A percentile compares a stretch with the other conserved stretches of the same genome.
These are phyloP conservation scores for Truncatella angustata DNA, from an alignment of 2,329 filamentous ascomycete genomes.

Conservation along the genomic window DNA sequence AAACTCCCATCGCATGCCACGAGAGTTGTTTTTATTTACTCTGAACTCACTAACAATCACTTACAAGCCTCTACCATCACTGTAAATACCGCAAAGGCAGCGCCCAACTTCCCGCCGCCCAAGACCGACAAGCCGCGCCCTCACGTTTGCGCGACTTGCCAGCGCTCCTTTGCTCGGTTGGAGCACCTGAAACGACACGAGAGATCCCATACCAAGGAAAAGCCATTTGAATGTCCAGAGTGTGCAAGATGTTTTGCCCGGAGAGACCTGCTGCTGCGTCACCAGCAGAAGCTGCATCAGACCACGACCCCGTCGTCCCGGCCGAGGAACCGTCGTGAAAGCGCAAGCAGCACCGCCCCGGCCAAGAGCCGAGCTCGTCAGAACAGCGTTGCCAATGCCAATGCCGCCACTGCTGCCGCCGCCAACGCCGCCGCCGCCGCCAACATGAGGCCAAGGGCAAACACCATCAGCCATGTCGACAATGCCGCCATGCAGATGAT, in stretches of 20 bases:
- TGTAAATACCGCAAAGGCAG: slow-evolving; percentile 28
- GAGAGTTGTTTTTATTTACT: neutral
- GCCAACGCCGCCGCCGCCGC: slow-evolving; percentile 44
- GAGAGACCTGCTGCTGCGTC: slow-evolving; percentile 84
- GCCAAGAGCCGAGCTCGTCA: slow-evolving; percentile 78
- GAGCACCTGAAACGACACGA: slow-evolving; percentile 98
- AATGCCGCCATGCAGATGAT: slow-evolving; percentile 71
- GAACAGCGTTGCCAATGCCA: slow-evolving; percentile 74
- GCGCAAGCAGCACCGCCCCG: slow-evolving; percentile 69
- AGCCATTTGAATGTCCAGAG: slow-evolving; percentile 96
- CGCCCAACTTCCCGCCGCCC: slow-evolving; percentile 64
- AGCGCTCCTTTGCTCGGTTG: slow-evolving; percentile 87
- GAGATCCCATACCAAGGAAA: slow-evolving; percentile 70
- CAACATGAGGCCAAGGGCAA: slow-evolving; percentile 78
- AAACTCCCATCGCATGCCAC: neutral
- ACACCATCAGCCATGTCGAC: slow-evolving; percentile 95
- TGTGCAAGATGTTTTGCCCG: slow-evolving; percentile 93
- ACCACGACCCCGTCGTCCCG: slow-evolving; percentile 84
- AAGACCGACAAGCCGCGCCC: slow-evolving; percentile 98
- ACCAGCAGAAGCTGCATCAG: slow-evolving; percentile 98
- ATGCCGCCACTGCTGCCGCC: slow-evolving; percentile 41
- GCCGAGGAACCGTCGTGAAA: slow-evolving; percentile 86
- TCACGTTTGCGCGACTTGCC: slow-evolving; percentile 89
- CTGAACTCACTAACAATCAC: neutral
- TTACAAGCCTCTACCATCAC: slow-evolving; percentile 30